A percentile compares a stretch with the other conserved stretches of the same genome.
Conservation (phyloP, 1,284 basidiomycete species). For the Sparassis latifolia region DNA sequence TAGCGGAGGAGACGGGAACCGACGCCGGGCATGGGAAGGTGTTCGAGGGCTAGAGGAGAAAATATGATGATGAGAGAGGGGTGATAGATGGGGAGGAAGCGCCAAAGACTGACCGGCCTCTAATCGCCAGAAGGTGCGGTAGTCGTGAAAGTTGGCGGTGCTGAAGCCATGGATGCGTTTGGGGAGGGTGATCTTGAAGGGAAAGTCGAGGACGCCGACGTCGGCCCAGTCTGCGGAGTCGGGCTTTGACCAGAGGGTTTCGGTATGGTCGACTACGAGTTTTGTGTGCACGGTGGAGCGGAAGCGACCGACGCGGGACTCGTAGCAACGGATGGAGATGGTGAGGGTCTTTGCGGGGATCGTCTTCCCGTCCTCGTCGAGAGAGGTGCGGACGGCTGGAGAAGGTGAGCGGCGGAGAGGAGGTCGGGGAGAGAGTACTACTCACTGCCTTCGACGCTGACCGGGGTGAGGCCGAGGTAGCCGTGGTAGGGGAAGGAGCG, state of each 20-base stretch:
- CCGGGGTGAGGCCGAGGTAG: slow-evolving; percentile 72
- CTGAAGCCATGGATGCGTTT: slow-evolving; percentile 58
- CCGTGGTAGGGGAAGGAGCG: slow-evolving; percentile 72
- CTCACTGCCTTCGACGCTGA: slow-evolving; percentile 71
- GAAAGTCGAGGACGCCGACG: slow-evolving; percentile 56
- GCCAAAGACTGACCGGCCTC: slow-evolving; percentile 59
- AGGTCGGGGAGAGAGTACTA: slow-evolving; percentile 14
- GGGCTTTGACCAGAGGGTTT: slow-evolving; percentile 65
- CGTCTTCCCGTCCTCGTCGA: slow-evolving; percentile 64
- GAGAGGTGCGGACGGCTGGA: slow-evolving; percentile 57
- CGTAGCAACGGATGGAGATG: slow-evolving; percentile 73
- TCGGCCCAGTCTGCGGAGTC: slow-evolving; percentile 47
- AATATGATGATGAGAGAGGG: slow-evolving; percentile 3
- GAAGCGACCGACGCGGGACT: slow-evolving; percentile 57
- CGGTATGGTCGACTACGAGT: slow-evolving; percentile 57
- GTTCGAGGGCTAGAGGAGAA: slow-evolving; percentile 48
- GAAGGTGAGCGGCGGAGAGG: slow-evolving; percentile 9
- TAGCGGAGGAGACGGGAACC: slow-evolving; percentile 62
- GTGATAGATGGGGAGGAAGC: slow-evolving; percentile 6
- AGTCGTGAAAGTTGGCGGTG: slow-evolving; percentile 68
- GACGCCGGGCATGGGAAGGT: slow-evolving; percentile 55
- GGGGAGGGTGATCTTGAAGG: slow-evolving; percentile 68
- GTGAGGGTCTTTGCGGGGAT: slow-evolving; percentile 57
- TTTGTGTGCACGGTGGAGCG: slow-evolving; percentile 47
- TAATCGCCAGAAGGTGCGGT: slow-evolving; percentile 73